Conservation (phyloP, 306 rosid species). For the Begonia fuchsioides region DNA sequence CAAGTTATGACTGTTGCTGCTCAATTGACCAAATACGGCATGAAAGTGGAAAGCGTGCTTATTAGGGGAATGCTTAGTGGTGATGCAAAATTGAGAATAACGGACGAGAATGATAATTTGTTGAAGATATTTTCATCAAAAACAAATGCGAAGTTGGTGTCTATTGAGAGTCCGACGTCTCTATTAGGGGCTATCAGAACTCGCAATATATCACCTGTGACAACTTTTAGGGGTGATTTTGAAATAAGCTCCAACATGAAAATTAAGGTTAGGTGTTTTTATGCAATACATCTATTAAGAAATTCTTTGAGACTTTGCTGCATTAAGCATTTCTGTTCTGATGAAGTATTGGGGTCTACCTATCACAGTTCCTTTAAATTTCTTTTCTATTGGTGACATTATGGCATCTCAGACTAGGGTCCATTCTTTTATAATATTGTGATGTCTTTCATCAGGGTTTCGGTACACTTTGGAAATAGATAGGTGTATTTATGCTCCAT, state of each 20-base stretch:
- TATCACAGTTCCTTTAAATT: too few relatives aligned
- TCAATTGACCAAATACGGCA: conserved; percentile 57
- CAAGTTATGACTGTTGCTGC: conserved; percentile 63
- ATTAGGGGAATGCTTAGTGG: conserved; percentile 41
- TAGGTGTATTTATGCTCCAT: too few relatives aligned
- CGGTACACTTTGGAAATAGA: too few relatives aligned
- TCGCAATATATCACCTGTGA: conserved; percentile 50
- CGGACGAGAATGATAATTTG: conserved; percentile 66
- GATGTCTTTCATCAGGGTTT: too few relatives aligned
- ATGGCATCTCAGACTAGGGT: too few relatives aligned
- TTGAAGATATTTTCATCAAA: conserved; percentile 50
- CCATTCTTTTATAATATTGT: too few relatives aligned
- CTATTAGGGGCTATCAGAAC: conserved; percentile 72
- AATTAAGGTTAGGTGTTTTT: conserved; percentile 51
- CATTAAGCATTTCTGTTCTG: conserved; percentile 20
- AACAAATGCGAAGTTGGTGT: conserved; percentile 50
- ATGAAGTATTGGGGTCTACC: conserved; percentile 1
- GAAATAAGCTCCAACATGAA: conserved; percentile 52
- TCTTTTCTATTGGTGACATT: too few relatives aligned
- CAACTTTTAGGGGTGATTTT: conserved; percentile 73
- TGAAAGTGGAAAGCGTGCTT: conserved; percentile 75
- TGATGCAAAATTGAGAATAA: conserved; percentile 24
- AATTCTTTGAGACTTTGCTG: too few relatives aligned
- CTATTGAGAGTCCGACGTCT: conserved; percentile 52
- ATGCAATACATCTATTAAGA: too few relatives aligned